Evolutionary conservation across 179 eudicot species (phyloP).

Genomic region (Spinacia oleracea): DNA sequence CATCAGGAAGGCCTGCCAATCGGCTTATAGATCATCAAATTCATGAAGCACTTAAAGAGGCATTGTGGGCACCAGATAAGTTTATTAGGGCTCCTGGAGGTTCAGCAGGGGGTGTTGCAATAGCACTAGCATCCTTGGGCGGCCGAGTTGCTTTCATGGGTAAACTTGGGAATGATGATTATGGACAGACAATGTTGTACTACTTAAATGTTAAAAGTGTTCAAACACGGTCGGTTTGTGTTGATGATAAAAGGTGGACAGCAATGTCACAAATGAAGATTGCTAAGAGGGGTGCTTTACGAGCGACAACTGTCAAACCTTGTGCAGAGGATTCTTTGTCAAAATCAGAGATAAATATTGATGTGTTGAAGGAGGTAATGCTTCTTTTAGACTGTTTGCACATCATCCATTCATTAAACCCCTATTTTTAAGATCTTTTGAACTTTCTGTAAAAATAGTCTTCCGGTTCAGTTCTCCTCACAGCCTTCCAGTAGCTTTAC

Average conservation of each 20-base stretch:
- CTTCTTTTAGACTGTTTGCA: slow-evolving; percentile 9
- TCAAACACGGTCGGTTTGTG: slow-evolving; percentile 70
- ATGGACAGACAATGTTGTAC: slow-evolving; percentile 68
- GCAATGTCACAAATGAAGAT: slow-evolving; percentile 77
- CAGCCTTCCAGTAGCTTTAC: background rate
- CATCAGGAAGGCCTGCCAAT: slow-evolving; percentile 79
- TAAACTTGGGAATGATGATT: slow-evolving; percentile 81
- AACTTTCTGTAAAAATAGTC: background rate
- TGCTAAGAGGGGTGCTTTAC: slow-evolving; percentile 67
- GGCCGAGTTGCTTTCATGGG: slow-evolving; percentile 95
- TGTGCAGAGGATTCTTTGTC: slow-evolving; percentile 88
- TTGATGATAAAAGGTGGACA: slow-evolving; percentile 62
- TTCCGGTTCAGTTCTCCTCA: background rate
- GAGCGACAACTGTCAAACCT: slow-evolving; percentile 52
- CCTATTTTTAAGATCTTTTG: background rate
- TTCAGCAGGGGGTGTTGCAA: slow-evolving; percentile 75
- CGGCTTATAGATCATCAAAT: slow-evolving; percentile 74
- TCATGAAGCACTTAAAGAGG: slow-evolving; percentile 66
- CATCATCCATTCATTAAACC: background rate
- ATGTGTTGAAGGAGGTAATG: slow-evolving; percentile 82
- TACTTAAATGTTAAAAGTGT: slow-evolving; percentile 57
- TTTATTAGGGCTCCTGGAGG: slow-evolving; percentile 88
- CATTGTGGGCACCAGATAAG: slow-evolving; percentile 74
- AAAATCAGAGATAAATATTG: slow-evolving; percentile 79
- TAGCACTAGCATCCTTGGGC: slow-evolving; percentile 71